These are phyloP conservation scores for Trichomonascus vanleenenianus DNA, from an alignment of 805 yeast genomes.

Conservation along the genomic window DNA sequence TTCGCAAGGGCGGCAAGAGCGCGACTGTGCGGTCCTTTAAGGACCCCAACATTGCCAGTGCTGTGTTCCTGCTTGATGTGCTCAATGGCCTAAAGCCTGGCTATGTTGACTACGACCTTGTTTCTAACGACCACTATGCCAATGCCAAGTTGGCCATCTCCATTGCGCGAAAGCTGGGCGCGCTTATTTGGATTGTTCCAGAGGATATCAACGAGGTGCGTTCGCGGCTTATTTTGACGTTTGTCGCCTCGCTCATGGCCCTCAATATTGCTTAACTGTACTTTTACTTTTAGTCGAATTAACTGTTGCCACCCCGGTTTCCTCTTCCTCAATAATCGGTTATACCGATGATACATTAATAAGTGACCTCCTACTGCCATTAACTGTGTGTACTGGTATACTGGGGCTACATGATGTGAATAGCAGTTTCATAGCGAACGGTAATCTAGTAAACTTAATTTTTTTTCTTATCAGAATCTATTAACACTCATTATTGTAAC, in stretches of 20 bases:
- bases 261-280: constrained; percentile 25
- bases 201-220: constrained; percentile 97
- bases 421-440: too few relatives aligned
- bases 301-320: too few relatives aligned
- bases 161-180: constrained; percentile 96
- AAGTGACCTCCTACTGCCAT: too few relatives aligned
- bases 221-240: constrained; percentile 84
- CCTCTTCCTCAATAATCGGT: too few relatives aligned
- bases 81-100: constrained; percentile 94
- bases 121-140: constrained; percentile 80
- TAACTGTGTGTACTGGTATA: too few relatives aligned
- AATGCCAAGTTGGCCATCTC: constrained; percentile 97
- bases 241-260: constrained; percentile 92
- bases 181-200: constrained; percentile 98
- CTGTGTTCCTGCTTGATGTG: constrained; percentile 80
- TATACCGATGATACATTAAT: too few relatives aligned
- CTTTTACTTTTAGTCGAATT: background rate
- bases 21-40: constrained; percentile 73
- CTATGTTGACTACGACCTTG: constrained; percentile 92
- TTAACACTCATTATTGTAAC: too few relatives aligned
- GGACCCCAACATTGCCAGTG: constrained; percentile 69
- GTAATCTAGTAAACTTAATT: too few relatives aligned
- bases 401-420: too few relatives aligned
- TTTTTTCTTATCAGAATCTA: too few relatives aligned
- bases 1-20: constrained; percentile 73